Evolutionary conservation across 192 early-diverging fungal species (phyloP), one percentile per base, ranked within the genome.

Genomic region (Coemansia sp.): DNA sequence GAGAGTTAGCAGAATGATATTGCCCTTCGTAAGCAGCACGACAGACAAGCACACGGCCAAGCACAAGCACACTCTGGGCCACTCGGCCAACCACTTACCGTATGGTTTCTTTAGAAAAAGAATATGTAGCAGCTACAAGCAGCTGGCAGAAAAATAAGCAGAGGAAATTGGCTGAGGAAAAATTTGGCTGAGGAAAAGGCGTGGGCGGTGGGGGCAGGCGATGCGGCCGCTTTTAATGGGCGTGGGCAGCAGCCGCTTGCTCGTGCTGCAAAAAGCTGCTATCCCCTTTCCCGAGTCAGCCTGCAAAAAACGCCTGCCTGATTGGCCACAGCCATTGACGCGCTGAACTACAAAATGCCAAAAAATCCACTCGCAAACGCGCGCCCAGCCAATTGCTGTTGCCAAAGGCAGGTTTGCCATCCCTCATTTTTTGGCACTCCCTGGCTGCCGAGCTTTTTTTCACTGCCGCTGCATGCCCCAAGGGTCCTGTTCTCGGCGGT

Each of bases 181-280:
- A 63, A 59, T 70, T 69, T 62, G 54, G 67, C 67, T 62, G 60
- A 22, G 61, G 39, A 7, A n/a, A 52, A 59, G 50, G 41, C 25
- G 25, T n/a, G 17, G 19, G 49, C 21, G 10, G 54, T 6, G 27
- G 50, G 31, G 21, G 5, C 16, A 22, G 61, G 50, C 11, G 49
- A 37, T 27, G 25, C 25, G 61, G 41, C 16, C 5, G 19, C 45
- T 22, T 41, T 52, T 53, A 39, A 54, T 31, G 27, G 50, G 61
- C 7, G 61, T 8, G 61, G 21, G 50, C 10, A 50, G 37, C 8
- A 3, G 41, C 41, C 22, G 19, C 23, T 52, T 21, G 21, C 21
- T 21, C 21, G 1, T 21, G 21, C 21, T 21, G 21, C 21, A 21
- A 21, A 21, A 21, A 21, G 21, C 21, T 21, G 21, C 21, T 21